phyloP scores from a whole-genome alignment of 306 rosid genomes.

The Elaeagnus macrophylla region DNA sequence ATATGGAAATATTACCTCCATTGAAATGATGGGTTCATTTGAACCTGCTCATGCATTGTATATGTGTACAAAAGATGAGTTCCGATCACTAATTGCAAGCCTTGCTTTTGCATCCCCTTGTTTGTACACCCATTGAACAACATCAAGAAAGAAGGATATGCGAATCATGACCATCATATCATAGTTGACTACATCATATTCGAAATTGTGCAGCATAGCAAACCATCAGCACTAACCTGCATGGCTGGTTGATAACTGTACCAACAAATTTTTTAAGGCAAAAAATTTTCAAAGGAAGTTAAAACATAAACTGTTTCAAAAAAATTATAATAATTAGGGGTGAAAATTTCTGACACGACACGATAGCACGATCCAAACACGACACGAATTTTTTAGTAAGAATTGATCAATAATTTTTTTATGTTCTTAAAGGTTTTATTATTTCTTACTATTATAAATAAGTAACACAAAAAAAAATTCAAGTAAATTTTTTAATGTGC shows the following conservation, averaged over 20 bases:
- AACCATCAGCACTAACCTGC: constrained; percentile 97
- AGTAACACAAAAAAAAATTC: too few relatives aligned
- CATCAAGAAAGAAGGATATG: constrained; percentile 64
- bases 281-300: too few relatives aligned
- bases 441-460: too few relatives aligned
- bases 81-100: constrained; percentile 73
- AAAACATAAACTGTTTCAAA: too few relatives aligned
- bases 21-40: constrained; percentile 74
- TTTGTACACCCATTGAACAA: constrained; percentile 93
- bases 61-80: constrained; percentile 70
- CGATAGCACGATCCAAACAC: too few relatives aligned
- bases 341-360: too few relatives aligned
- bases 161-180: constrained; percentile 99
- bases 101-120: constrained; percentile 92
- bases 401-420: too few relatives aligned
- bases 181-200: constrained; percentile 80
- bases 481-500: too few relatives aligned
- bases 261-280: constrained; percentile 10
- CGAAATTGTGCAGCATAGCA: constrained; percentile 95
- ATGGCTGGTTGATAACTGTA: constrained; percentile 43
- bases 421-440: too few relatives aligned
- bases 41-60: constrained; percentile 85
- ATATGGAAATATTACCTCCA: too few relatives aligned
- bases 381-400: too few relatives aligned
- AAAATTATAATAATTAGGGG: too few relatives aligned